A percentile compares a stretch with the other conserved stretches of the same genome.
Conservation (phyloP, 148 eudicot genomes). For the Hydrangea macrophylla region DNA sequence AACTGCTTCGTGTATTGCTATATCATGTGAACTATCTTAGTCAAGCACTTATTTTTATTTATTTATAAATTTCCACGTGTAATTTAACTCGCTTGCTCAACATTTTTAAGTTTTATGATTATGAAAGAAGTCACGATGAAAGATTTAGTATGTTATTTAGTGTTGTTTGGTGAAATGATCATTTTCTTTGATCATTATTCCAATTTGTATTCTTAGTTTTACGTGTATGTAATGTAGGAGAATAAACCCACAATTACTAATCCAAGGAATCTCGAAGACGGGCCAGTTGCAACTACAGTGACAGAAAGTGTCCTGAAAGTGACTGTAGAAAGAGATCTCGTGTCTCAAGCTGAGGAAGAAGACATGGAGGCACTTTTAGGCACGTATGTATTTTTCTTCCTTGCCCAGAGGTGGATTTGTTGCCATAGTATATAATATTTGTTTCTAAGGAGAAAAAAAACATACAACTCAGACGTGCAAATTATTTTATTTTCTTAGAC, state of each 20-base stretch:
- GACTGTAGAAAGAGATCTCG: constrained; percentile 92
- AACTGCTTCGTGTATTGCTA: neutral
- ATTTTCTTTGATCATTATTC: neutral
- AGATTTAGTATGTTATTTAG: neutral
- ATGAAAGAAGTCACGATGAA: neutral
- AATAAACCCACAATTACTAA: constrained; percentile 55
- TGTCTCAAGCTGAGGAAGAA: constrained; percentile 93
- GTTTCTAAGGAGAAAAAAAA: neutral
- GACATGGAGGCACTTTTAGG: constrained; percentile 98
- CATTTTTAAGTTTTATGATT: neutral
- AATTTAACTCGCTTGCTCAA: neutral
- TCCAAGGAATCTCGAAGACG: constrained; percentile 54
- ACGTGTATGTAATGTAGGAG: constrained; percentile 43
- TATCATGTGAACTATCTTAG: neutral
- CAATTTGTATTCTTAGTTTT: neutral
- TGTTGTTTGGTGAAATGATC: neutral
- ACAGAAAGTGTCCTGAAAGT: constrained; percentile 66
- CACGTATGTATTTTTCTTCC: constrained; percentile 60
- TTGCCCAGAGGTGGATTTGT: neutral
- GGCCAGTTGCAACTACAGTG: constrained; percentile 41
- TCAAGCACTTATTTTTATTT: neutral
- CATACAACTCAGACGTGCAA: neutral
- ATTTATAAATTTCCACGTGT: too few species aligned
- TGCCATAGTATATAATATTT: neutral
- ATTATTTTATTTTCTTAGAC: neutral